Evolutionary conservation across 345 rosid genomes (phyloP).

Genomic region (Brassica incana): DNA sequence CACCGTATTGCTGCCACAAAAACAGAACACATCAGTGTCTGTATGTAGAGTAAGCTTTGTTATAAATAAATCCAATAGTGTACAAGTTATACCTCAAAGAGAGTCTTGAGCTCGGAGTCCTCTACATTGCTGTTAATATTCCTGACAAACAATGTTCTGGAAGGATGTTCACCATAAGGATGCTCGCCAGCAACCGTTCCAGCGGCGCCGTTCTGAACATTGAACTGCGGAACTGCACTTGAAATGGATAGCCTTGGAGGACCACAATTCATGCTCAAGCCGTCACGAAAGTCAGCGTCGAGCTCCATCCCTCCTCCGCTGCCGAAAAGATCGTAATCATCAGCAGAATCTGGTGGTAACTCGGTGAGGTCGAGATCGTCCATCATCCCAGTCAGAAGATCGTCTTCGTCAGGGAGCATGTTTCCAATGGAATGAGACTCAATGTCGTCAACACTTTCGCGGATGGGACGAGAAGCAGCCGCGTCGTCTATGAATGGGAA

Average conservation of each 20-base stretch:
- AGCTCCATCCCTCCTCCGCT: constrained; percentile 91
- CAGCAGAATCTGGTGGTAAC: constrained; percentile 66
- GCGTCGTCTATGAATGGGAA: constrained; percentile 44
- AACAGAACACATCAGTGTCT: constrained; percentile 17
- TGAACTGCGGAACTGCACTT: constrained; percentile 47
- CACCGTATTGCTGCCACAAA: constrained; percentile 70
- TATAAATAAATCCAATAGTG: neutral
- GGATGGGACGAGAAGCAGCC: constrained; percentile 38
- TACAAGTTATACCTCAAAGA: constrained; percentile 59
- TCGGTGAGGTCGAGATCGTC: constrained; percentile 68
- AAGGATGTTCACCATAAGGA: constrained; percentile 85
- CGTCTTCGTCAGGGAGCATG: constrained; percentile 75
- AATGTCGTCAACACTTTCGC: constrained; percentile 42
- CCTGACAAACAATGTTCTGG: constrained; percentile 79
- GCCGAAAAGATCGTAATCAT: constrained; percentile 72
- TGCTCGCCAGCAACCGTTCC: constrained; percentile 79
- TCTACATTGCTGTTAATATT: constrained; percentile 84
- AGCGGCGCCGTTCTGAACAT: constrained; percentile 53
- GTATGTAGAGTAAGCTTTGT: neutral
- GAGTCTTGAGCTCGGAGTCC: constrained; percentile 63
- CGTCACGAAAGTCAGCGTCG: constrained; percentile 54
- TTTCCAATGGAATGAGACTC: constrained; percentile 50
- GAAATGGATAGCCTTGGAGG: constrained; percentile 58
- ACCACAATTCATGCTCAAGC: constrained; percentile 49
- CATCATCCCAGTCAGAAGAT: constrained; percentile 72